Conservation (phyloP, 768 basidiomycete genomes). For the Pseudohyphozyma bogoriensis region DNA sequence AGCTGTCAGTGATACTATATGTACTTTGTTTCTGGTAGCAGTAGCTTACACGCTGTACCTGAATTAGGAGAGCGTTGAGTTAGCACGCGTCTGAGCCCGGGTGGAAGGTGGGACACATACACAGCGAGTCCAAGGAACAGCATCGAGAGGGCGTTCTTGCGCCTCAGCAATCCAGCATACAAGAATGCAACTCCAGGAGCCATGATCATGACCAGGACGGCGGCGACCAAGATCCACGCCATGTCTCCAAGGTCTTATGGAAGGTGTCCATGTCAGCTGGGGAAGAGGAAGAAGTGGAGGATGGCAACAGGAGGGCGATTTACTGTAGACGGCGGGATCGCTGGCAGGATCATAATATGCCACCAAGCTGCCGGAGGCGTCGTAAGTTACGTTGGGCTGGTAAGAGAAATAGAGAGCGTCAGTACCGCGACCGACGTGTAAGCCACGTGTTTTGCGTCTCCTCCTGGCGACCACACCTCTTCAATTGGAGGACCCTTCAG, state of each 20-base stretch:
- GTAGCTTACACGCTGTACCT: too few relatives aligned
- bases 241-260: neutral
- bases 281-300: neutral
- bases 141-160: constrained; percentile 43
- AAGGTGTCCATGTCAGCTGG: neutral
- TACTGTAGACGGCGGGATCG: constrained; percentile 4
- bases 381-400: constrained; percentile 41
- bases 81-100: neutral
- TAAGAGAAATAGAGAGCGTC: neutral
- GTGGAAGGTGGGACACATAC: neutral
- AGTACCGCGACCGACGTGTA: too few relatives aligned
- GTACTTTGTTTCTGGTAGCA: too few relatives aligned
- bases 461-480: too few relatives aligned
- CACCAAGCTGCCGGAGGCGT: constrained; percentile 26
- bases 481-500: too few relatives aligned
- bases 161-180: constrained; percentile 2
- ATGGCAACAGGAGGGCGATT: neutral
- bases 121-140: constrained; percentile 35
- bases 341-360: neutral
- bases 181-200: neutral
- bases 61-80: neutral
- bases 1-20: too few relatives aligned
- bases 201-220: neutral
- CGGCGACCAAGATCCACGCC: neutral
- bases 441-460: too few relatives aligned